phyloP scores from a whole-genome alignment of 2,329 filamentous ascomycete species.

The Arthrocladium fulminans region DNA sequence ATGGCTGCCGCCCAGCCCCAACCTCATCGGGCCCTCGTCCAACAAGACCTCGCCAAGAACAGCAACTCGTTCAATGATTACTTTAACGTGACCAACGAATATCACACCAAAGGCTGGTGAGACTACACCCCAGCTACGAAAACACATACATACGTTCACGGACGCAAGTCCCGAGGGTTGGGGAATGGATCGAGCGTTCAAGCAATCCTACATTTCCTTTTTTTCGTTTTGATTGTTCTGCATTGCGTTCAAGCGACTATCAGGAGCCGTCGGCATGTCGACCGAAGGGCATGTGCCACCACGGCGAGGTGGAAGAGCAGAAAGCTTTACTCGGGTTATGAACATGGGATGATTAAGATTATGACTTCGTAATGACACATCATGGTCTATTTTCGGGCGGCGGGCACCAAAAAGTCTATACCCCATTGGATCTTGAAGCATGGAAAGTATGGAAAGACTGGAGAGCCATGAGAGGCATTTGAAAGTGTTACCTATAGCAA shows the following conservation, averaged over 20 bases:
- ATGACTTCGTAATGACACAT: constrained; percentile 1
- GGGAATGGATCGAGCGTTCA: constrained; percentile 13
- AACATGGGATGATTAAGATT: not conserved
- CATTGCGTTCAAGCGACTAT: constrained; percentile 7
- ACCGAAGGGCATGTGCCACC: not conserved
- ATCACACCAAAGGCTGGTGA: constrained; percentile 78
- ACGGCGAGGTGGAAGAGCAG: not conserved
- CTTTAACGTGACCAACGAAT: constrained; percentile 72
- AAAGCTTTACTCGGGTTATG: not conserved
- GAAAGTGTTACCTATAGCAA: no score
- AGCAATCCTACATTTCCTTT: constrained; percentile 13
- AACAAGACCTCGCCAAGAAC: constrained; percentile 49
- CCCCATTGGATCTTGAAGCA: not conserved
- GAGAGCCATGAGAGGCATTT: no score
- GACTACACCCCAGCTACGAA: not conserved
- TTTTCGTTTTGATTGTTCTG: constrained; percentile 13
- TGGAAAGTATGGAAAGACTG: not conserved
- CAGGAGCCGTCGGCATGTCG: not conserved
- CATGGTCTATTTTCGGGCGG: not conserved
- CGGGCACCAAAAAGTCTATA: constrained; percentile 5
- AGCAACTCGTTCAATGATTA: constrained; percentile 77
- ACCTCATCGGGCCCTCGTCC: constrained; percentile 45
- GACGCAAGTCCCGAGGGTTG: constrained; percentile 2
- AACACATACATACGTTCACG: constrained; percentile 4
- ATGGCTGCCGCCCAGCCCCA: constrained; percentile 49